A percentile compares a stretch with the other conserved stretches of the same genome.
phyloP scores from a whole-genome alignment of 768 basidiomycete species.

The Lepiota brunneoincarnata region DNA sequence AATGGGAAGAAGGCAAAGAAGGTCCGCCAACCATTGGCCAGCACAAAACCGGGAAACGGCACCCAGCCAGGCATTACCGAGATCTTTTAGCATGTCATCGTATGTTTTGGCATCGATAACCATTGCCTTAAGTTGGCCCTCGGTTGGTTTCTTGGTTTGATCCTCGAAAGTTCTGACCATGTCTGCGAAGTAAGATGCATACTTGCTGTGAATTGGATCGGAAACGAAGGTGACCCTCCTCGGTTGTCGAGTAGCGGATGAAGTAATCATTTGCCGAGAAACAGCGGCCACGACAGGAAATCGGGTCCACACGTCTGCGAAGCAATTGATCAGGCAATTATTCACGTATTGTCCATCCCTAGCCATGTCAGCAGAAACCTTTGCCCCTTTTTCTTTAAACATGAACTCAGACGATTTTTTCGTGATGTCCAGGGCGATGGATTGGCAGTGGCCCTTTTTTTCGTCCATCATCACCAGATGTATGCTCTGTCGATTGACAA shows the following conservation, averaged over 20 bases:
- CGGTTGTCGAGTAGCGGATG: conserved; percentile 27
- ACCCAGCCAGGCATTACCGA: background rate
- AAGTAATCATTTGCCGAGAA: conserved; percentile 35
- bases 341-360: conserved; percentile 24
- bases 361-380: conserved; percentile 14
- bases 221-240: conserved; percentile 44
- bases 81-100: background rate
- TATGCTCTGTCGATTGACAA: conserved; percentile 37
- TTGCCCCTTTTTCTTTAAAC: conserved; percentile 42
- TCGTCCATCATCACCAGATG: conserved; percentile 42
- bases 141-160: conserved; percentile 50
- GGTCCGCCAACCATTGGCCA: conserved; percentile 62
- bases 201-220: conserved; percentile 24
- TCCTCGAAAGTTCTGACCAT: conserved; percentile 46
- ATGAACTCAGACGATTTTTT: conserved; percentile 54
- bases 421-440: conserved; percentile 49
- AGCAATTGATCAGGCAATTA: conserved; percentile 54
- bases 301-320: conserved; percentile 56
- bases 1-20: conserved; percentile 62
- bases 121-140: conserved; percentile 38
- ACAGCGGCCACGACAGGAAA: conserved; percentile 58
- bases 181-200: conserved; percentile 40
- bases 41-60: conserved; percentile 35
- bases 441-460: conserved; percentile 28
- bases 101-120: conserved; percentile 21